phyloP scores from a whole-genome alignment of 2,329 filamentous ascomycete species.

The Didymella keratinophila region DNA sequence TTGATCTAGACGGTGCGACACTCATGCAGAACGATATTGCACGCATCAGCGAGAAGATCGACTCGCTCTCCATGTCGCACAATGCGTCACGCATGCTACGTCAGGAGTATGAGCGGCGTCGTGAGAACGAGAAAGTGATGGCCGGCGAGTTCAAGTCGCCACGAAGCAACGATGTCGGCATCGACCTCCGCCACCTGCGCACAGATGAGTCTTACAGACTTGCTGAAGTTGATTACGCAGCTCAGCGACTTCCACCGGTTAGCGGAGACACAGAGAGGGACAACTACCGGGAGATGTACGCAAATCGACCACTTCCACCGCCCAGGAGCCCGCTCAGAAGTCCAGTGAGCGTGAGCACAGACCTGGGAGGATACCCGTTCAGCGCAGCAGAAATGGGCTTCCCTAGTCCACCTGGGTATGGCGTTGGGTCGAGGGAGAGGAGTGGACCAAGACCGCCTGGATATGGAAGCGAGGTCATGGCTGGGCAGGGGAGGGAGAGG shows the following conservation, averaged over 20 bases:
- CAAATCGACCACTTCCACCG: slow-evolving; percentile 9
- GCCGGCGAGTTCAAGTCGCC: slow-evolving; percentile 37
- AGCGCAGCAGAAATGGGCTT: slow-evolving; percentile 24
- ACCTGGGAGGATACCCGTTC: slow-evolving; percentile 29
- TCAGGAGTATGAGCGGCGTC: slow-evolving; percentile 32
- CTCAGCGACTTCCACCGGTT: not conserved
- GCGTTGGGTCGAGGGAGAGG: not conserved
- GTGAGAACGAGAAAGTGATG: slow-evolving; percentile 42
- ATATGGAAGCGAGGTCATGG: not conserved
- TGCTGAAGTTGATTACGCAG: not conserved
- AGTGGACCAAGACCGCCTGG: slow-evolving; percentile 6
- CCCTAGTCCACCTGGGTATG: slow-evolving; percentile 31
- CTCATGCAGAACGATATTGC: slow-evolving; percentile 39
- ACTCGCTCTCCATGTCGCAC: slow-evolving; percentile 32
- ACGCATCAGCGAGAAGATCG: slow-evolving; percentile 45
- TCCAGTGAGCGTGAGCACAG: slow-evolving; percentile 8
- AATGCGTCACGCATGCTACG: slow-evolving; percentile 19
- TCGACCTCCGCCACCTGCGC: slow-evolving; percentile 7
- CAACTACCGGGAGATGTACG: not conserved
- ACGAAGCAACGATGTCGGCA: slow-evolving; percentile 4
- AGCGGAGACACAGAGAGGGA: not conserved
- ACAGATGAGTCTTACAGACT: not conserved
- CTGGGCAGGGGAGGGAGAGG: not conserved
- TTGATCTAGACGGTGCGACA: slow-evolving; percentile 33
- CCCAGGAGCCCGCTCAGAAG: slow-evolving; percentile 15